Evolutionary conservation across 2,329 filamentous ascomycete species (phyloP).

Genomic region (Alternaria ethzedia): DNA sequence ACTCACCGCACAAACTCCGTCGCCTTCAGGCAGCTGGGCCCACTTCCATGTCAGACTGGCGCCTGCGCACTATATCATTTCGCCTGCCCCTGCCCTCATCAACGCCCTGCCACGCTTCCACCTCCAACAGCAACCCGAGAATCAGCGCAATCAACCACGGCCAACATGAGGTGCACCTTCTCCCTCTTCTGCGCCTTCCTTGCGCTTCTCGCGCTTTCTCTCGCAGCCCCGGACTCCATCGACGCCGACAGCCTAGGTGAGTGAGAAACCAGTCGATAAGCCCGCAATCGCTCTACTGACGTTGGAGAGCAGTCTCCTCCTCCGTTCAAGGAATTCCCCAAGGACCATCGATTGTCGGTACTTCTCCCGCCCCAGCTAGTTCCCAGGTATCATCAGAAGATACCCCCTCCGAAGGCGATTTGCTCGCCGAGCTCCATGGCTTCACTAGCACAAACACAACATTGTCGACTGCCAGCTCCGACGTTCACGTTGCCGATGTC

Average conservation of each 20-base stretch:
- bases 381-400: background rate
- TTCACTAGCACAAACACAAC: background rate
- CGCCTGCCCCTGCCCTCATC: background rate
- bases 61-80: background rate
- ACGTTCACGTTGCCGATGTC: background rate
- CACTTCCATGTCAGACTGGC: background rate
- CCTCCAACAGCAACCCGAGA: background rate
- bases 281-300: background rate
- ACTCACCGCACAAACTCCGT: background rate
- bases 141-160: background rate
- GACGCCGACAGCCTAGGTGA: background rate
- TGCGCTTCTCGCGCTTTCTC: background rate
- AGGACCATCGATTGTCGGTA: background rate
- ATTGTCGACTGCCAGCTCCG: background rate
- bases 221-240: background rate
- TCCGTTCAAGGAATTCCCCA: background rate
- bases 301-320: background rate
- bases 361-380: background rate
- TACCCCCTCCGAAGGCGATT: background rate
- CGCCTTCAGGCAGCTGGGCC: background rate
- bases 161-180: background rate
- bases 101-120: background rate
- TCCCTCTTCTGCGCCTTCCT: background rate
- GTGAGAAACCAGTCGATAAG: background rate
- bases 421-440: background rate